These are phyloP conservation scores for Cornus suecica DNA, from an alignment of 148 eudicot species.

Conservation along the genomic window DNA sequence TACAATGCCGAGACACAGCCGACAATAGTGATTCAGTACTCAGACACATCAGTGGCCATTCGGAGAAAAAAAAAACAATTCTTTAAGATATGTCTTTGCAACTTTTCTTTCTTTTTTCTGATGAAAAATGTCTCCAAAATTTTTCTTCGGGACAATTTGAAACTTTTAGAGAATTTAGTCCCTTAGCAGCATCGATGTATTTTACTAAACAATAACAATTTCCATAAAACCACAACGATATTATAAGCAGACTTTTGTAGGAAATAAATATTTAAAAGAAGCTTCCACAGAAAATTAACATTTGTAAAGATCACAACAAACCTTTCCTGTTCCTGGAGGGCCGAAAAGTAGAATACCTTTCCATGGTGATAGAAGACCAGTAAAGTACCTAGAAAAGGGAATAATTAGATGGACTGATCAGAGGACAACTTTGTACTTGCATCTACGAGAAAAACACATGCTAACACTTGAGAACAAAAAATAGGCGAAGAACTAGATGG, in stretches of 20 bases:
- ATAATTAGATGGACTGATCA: neutral
- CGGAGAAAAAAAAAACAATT: neutral
- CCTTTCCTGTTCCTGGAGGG: slow-evolving; percentile 99
- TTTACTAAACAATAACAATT: neutral
- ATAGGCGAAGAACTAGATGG: neutral
- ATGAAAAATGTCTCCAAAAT: neutral
- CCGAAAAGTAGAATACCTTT: slow-evolving; percentile 97
- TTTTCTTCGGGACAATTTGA: neutral
- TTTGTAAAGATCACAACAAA: slow-evolving; percentile 15
- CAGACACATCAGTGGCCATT: neutral
- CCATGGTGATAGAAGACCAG: slow-evolving; percentile 94
- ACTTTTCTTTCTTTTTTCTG: no score
- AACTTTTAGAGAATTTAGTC: neutral
- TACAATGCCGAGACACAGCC: neutral
- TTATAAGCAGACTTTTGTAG: neutral
- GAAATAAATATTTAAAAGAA: neutral
- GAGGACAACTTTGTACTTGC: neutral
- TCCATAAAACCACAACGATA: neutral
- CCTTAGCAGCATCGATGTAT: neutral
- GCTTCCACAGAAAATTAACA: neutral
- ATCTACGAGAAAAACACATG: neutral
- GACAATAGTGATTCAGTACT: neutral
- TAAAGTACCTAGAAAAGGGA: slow-evolving; percentile 67
- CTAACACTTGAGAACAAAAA: neutral
- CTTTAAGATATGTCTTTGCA: neutral